phyloP scores from a whole-genome alignment of 106 monocot genomes.

The Dactylorhiza incarnata region DNA sequence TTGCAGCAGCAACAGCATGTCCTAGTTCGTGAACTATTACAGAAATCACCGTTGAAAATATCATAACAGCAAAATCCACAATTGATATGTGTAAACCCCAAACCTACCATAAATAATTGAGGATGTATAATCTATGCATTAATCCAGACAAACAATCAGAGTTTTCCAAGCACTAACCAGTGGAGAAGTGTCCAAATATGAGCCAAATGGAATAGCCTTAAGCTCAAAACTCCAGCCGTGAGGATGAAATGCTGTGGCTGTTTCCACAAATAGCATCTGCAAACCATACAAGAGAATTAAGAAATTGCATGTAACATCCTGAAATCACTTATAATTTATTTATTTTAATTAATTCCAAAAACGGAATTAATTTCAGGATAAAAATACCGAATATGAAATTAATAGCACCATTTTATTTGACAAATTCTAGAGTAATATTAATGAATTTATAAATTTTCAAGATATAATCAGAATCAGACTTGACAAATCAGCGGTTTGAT shows the following conservation, averaged over 20 bases:
- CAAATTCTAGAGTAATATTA: no score
- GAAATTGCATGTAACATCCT: not conserved
- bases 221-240: conserved; percentile 14
- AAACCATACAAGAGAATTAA: not conserved
- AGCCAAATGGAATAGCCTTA: conserved; percentile 23
- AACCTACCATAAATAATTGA: conserved; percentile 24
- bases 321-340: no score
- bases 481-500: no score
- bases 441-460: no score
- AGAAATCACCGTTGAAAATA: conserved; percentile 57
- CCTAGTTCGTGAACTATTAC: conserved; percentile 89
- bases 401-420: no score
- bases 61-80: conserved; percentile 38
- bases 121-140: not conserved
- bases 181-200: conserved; percentile 28
- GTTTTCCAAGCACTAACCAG: conserved; percentile 22
- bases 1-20: conserved; percentile 85
- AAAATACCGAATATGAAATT: no score
- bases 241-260: conserved; percentile 17
- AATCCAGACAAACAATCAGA: not conserved
- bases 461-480: no score
- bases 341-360: no score
- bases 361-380: no score
- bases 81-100: conserved; percentile 41
- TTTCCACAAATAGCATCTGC: conserved; percentile 63